Percentiles rank a stretch among this genome's conserved stretches.
Conservation (phyloP, 1,284 basidiomycete species). For the Ganoderma resinaceum region DNA sequence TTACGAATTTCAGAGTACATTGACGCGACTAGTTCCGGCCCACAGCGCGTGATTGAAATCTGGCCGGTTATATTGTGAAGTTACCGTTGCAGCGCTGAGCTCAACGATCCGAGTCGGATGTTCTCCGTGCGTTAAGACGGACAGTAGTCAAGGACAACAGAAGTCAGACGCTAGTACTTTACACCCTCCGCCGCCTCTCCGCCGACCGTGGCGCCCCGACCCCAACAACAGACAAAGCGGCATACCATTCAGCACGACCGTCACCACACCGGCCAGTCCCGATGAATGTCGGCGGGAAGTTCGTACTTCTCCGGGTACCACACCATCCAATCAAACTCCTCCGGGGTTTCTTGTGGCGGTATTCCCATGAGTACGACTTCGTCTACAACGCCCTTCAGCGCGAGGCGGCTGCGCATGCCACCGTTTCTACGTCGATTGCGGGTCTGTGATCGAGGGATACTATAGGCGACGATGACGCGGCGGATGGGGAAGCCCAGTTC, state of each 20-base stretch:
- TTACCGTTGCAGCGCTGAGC: neutral
- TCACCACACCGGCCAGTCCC: neutral
- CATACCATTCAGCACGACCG: neutral
- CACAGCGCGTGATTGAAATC: no score
- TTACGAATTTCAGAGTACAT: neutral
- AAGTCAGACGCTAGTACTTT: neutral
- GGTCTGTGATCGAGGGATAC: neutral
- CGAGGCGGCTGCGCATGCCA: neutral
- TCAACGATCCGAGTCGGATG: neutral
- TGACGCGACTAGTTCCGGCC: neutral
- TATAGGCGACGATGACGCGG: neutral
- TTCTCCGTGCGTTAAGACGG: neutral
- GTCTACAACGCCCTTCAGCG: neutral
- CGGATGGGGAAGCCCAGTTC: neutral
- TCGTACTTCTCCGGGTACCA: neutral
- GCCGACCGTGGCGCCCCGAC: neutral
- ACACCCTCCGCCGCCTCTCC: neutral
- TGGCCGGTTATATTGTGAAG: neutral
- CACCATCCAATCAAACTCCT: neutral
- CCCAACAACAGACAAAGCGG: neutral
- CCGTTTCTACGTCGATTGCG: neutral
- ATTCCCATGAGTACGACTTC: neutral
- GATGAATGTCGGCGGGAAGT: neutral
- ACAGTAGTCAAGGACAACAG: neutral
- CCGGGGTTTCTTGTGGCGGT: neutral